Evolutionary conservation across 108 stramenopile genomes (phyloP).

Genomic region (Cyclotella sp.): DNA sequence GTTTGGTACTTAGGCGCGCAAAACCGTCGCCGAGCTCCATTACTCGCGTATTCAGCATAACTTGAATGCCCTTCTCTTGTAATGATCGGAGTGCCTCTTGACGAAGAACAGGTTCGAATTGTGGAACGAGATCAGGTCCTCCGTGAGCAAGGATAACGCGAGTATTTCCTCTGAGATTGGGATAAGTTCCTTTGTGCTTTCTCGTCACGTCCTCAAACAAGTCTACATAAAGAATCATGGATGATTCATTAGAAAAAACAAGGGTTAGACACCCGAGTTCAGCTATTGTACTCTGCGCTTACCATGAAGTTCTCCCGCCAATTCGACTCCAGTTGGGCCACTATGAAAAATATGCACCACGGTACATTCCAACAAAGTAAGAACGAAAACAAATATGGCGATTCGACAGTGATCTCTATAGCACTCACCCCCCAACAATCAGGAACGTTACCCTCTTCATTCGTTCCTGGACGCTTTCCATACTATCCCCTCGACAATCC

Average conservation of each 20-base stretch:
- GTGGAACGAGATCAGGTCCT: conserved; percentile 55
- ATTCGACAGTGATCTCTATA: background rate
- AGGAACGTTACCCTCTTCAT: conserved; percentile 50
- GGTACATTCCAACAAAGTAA: background rate
- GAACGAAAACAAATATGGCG: background rate
- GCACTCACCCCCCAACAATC: conserved; percentile 61
- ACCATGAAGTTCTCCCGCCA: conserved; percentile 62
- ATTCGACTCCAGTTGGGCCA: conserved; percentile 77
- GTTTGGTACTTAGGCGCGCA: conserved; percentile 38
- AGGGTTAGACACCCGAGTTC: background rate
- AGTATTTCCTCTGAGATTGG: conserved; percentile 40
- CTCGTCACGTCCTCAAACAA: conserved; percentile 52
- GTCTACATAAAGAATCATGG: conserved; percentile 25
- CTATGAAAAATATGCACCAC: conserved; percentile 1
- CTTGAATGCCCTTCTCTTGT: conserved; percentile 53
- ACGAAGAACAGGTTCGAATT: conserved; percentile 60
- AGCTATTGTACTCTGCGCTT: background rate
- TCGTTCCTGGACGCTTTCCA: conserved; percentile 42
- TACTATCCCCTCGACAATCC: conserved; percentile 29
- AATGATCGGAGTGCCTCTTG: conserved; percentile 46
- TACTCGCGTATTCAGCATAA: conserved; percentile 58
- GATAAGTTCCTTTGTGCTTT: conserved; percentile 51
- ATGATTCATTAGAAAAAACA: background rate
- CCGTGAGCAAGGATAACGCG: conserved; percentile 60
- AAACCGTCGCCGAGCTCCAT: conserved; percentile 50